Evolutionary conservation across 148 eudicot genomes (phyloP).

Genomic region (Hydrangea macrophylla): DNA sequence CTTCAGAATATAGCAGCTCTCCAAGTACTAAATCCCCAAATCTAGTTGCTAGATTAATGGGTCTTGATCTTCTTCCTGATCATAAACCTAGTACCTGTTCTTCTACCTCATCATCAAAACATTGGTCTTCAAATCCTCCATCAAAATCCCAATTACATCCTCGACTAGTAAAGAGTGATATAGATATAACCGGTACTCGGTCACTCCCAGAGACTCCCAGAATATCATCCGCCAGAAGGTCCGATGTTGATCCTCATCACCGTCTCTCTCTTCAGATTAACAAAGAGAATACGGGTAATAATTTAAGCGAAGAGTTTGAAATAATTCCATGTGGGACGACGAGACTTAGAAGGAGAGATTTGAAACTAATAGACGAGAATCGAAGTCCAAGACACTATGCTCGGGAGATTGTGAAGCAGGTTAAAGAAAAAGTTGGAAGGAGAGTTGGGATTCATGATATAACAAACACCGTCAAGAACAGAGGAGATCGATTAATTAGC

Average conservation of each 20-base stretch:
- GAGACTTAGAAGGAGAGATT: constrained; percentile 21
- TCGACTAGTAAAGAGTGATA: constrained; percentile 9
- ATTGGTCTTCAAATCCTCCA: constrained; percentile 3
- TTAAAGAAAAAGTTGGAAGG: constrained; percentile 53
- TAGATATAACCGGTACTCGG: constrained; percentile 14
- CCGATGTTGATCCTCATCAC: constrained; percentile 44
- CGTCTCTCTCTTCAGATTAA: constrained; percentile 58
- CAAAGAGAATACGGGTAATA: constrained; percentile 48
- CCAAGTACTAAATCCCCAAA: constrained; percentile 57
- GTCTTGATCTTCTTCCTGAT: constrained; percentile 67
- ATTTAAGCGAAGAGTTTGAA: constrained; percentile 25
- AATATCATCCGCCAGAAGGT: constrained; percentile 32
- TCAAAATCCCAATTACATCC: constrained; percentile 1
- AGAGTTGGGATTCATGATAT: constrained; percentile 70
- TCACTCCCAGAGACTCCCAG: constrained; percentile 48
- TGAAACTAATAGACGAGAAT: constrained; percentile 26
- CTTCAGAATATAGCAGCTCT: constrained; percentile 39
- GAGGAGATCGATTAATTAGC: too few species aligned
- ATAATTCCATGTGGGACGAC: too few species aligned
- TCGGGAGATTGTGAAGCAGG: constrained; percentile 66
- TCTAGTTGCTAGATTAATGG: constrained; percentile 69
- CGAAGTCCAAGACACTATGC: constrained; percentile 55
- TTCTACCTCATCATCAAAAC: constrained; percentile 30
- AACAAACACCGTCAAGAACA: constrained; percentile 44
- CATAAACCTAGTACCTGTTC: constrained; percentile 26